A percentile compares a stretch with the other conserved stretches of the same genome.
Conservation (phyloP, 2,329 filamentous ascomycete species). For the Xylariaceae sp. region DNA sequence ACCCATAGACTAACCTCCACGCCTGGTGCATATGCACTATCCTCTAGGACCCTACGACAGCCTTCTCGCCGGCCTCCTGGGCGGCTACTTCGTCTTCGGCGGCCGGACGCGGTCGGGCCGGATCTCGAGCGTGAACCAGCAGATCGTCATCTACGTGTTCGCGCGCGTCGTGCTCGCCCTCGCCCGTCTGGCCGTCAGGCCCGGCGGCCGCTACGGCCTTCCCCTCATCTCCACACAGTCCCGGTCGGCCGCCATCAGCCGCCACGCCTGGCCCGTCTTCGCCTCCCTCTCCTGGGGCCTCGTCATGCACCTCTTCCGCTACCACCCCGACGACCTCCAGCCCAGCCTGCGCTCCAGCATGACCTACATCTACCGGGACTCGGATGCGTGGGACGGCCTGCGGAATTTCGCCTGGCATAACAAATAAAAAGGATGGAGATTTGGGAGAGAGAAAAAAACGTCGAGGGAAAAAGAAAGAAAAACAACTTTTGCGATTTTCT, state of each 20-base stretch:
- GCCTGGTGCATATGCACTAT: too few relatives aligned
- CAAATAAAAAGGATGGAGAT: too few relatives aligned
- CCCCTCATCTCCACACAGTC: constrained; percentile 45
- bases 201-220: constrained; percentile 46
- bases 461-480: too few relatives aligned
- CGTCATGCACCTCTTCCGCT: constrained; percentile 93
- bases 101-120: constrained; percentile 57
- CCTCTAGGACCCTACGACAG: constrained; percentile 73
- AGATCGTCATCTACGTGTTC: constrained; percentile 98
- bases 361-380: constrained; percentile 92
- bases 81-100: constrained; percentile 92
- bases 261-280: constrained; percentile 88
- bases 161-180: constrained; percentile 81
- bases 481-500: too few relatives aligned
- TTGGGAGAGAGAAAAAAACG: too few relatives aligned
- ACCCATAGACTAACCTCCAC: too few relatives aligned
- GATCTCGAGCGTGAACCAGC: constrained; percentile 80
- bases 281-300: constrained; percentile 84
- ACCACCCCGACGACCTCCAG: constrained; percentile 88
- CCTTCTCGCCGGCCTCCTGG: constrained; percentile 80
- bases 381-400: constrained; percentile 82
- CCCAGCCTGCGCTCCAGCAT: constrained; percentile 89
- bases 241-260: constrained; percentile 43
- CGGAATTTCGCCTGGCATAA: constrained; percentile 85
- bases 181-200: constrained; percentile 75